Conservation (phyloP, 108 stramenopile genomes). For the Cyclotella atomus region DNA sequence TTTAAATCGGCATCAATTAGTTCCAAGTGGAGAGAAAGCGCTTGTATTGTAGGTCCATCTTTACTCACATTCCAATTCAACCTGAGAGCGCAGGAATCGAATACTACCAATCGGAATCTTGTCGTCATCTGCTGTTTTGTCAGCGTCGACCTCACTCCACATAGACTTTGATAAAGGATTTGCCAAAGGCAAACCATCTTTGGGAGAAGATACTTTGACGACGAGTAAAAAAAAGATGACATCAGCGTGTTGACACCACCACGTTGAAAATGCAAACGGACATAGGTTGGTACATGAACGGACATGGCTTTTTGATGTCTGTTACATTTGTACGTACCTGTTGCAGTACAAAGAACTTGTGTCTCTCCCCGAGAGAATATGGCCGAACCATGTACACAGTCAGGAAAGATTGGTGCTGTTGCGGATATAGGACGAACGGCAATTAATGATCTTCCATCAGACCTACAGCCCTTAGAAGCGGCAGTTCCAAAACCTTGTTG, state of each 20-base stretch:
- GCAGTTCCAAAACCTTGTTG: constrained; percentile 47
- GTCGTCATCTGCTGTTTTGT: constrained; percentile 11
- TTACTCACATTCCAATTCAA: constrained; percentile 48
- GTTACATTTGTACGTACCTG: no score
- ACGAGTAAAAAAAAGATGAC: no score
- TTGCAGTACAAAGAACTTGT: constrained; percentile 82
- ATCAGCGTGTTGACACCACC: no score
- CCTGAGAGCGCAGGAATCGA: constrained; percentile 61
- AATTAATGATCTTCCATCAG: constrained; percentile 58
- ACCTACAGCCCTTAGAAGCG: constrained; percentile 42
- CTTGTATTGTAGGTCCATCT: background rate
- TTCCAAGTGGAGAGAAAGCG: background rate
- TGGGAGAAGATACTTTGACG: constrained; percentile 66
- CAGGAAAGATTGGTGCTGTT: constrained; percentile 22
- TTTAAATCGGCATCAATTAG: background rate
- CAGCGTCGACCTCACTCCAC: background rate
- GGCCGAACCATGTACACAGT: constrained; percentile 83
- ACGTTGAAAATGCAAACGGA: no score
- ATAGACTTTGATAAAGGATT: constrained; percentile 45
- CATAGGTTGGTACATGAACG: no score
- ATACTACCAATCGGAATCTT: constrained; percentile 62
- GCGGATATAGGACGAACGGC: constrained; percentile 34
- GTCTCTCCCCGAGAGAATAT: constrained; percentile 86
- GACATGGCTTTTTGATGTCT: no score
- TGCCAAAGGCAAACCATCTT: constrained; percentile 55